Conservation (phyloP, 75 land plant genomes). For the Ceratopteris richardii region DNA sequence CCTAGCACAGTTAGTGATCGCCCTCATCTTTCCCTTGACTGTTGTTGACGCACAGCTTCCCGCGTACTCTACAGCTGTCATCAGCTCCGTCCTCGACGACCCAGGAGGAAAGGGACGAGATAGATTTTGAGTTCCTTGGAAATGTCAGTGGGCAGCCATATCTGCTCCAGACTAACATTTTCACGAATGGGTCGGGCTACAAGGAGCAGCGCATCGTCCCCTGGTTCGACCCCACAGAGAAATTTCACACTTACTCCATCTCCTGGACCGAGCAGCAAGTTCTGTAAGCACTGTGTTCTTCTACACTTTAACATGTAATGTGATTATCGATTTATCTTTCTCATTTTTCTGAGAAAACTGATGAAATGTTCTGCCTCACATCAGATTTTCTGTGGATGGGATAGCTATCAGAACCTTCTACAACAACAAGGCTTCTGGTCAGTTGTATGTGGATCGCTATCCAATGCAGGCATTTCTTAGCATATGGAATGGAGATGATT, state of each 20-base stretch:
- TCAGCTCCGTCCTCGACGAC: neutral
- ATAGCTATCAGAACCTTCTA: conserved; percentile 13
- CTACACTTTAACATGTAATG: too few species aligned
- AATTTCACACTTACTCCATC: conserved; percentile 15
- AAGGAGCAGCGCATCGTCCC: conserved; percentile 14
- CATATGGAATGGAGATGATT: conserved; percentile 28
- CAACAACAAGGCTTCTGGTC: conserved; percentile 10
- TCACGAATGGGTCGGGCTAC: conserved; percentile 5
- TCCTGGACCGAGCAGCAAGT: conserved; percentile 12
- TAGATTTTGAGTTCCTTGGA: conserved; percentile 19
- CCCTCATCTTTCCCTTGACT: too few species aligned
- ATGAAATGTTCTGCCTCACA: too few species aligned
- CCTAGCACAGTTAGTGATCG: too few species aligned
- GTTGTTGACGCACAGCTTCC: too few species aligned
- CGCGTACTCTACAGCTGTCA: neutral
- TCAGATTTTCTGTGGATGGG: conserved; percentile 25
- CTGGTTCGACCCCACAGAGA: conserved; percentile 26
- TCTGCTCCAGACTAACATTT: conserved; percentile 19
- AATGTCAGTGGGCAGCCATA: conserved; percentile 15
- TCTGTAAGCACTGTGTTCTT: conserved; percentile 4
- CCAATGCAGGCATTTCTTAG: conserved; percentile 15
- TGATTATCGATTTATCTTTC: too few species aligned
- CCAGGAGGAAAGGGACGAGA: conserved; percentile 7
- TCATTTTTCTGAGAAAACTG: too few species aligned
- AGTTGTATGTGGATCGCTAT: conserved; percentile 3